Conservation (phyloP, 2,329 filamentous ascomycete species). For the Exophiala phaeomuriformis region DNA sequence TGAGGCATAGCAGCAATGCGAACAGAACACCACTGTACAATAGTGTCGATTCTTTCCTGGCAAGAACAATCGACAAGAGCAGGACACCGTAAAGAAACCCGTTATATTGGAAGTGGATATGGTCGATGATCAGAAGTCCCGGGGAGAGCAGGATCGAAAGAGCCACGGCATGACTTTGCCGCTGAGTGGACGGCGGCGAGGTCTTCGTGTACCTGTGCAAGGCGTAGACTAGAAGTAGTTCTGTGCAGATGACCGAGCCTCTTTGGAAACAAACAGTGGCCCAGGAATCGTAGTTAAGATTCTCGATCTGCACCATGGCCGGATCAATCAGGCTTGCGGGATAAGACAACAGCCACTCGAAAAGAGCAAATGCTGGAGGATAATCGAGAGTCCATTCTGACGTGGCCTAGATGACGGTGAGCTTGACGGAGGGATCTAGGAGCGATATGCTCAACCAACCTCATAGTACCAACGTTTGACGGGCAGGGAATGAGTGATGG, state of each 20-base stretch:
- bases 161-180: constrained; percentile 74
- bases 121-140: constrained; percentile 91
- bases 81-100: constrained; percentile 90
- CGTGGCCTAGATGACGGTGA: constrained; percentile 53
- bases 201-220: constrained; percentile 72
- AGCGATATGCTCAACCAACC: constrained; percentile 35
- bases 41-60: constrained; percentile 65
- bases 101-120: constrained; percentile 99
- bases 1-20: constrained; percentile 79
- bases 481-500: constrained; percentile 84
- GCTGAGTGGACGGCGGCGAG: constrained; percentile 57
- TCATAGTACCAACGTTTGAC: constrained; percentile 92
- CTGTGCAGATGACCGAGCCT: constrained; percentile 74
- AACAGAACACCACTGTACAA: constrained; percentile 76
- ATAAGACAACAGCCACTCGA: constrained; percentile 88
- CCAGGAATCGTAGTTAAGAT: constrained; percentile 83
- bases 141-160: constrained; percentile 87
- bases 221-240: constrained; percentile 75
- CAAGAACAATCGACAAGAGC: constrained; percentile 76
- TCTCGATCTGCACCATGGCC: constrained; percentile 71
- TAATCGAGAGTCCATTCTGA: constrained; percentile 99
- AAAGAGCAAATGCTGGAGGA: constrained; percentile 94
- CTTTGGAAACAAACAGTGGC: constrained; percentile 91
- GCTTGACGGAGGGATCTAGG: no score
- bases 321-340: constrained; percentile 69